Base-by-base conservation (phyloP, 1,284 basidiomycete species). In the Sanguinoderma infundibulare region DNA sequence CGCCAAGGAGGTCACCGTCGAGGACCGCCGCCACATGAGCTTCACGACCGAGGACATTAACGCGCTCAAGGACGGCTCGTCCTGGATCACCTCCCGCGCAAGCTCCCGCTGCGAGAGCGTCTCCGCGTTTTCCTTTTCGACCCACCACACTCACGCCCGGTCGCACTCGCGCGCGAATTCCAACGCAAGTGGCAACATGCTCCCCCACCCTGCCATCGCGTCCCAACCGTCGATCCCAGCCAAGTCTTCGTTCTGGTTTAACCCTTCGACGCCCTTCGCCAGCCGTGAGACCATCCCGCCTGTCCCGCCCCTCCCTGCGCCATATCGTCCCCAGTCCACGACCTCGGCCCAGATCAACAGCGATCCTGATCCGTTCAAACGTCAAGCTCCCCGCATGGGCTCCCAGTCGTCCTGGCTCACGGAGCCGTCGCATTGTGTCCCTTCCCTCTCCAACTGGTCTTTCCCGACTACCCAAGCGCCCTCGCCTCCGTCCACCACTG, bases 361-460 rank as follows among this genome's bases (percentile, higher is more conserved):
- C 42, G 84, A 88, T 62, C 79, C 83, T 12, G 87, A 90, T 64
- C 87, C 86, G 9, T 89, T 90, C 78, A 79, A 83, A 53, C 82
- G 83, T 34, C 79, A 83, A 42, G 72, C 78, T 9, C 75, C 78
- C 35, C 81, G 86, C 39, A 73, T 85, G 38, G 85, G 81, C 12
- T 89, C 88, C 4, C 86, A 89, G 68, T 85, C 78, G 15, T 91
- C 89, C 5, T 91, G 89, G 89, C 72, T 91, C 53, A 87, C 86
- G 0, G 89, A 88, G 12, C 81, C 82, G 3, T 79, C 81, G 46
- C 83, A 79, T n/a, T 83, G 84, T 5, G 84, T 83, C 54, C 75
- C 78, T 10, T 86, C 85, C 0, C 62, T 86, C 24, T 83, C 88
- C 38, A 80, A 83, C 10, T 91, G 89, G 87, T 89, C 87, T 2